These are phyloP conservation scores for Alternaria gansuensis DNA, from an alignment of 2,329 filamentous ascomycete genomes.

Conservation along the genomic window DNA sequence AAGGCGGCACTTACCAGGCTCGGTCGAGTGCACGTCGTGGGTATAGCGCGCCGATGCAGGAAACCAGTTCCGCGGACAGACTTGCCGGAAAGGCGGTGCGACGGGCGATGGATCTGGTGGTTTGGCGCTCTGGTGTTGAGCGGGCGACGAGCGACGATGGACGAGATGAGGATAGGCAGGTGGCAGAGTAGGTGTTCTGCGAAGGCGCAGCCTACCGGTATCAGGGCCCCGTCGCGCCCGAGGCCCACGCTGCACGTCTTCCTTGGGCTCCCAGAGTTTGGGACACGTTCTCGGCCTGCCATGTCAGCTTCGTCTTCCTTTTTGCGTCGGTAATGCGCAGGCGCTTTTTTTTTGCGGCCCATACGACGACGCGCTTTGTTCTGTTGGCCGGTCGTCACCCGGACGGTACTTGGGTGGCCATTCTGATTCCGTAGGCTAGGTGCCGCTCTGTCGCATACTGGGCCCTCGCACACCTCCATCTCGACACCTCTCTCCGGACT, in stretches of 20 bases:
- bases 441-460: conserved; percentile 14
- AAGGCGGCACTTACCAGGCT: conserved; percentile 31
- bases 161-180: conserved; percentile 6
- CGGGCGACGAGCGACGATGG: conserved; percentile 1
- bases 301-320: conserved; percentile 18
- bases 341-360: conserved; percentile 12
- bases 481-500: conserved; percentile 5
- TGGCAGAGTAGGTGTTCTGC: conserved; percentile 20
- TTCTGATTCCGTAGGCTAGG: conserved; percentile 32
- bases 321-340: conserved; percentile 11
- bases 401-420: conserved; percentile 23
- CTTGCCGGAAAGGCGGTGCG: conserved; percentile 10
- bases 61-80: conserved; percentile 9
- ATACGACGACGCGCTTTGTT: conserved; percentile 8
- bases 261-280: conserved; percentile 13
- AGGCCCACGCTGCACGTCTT: conserved; percentile 13
- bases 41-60: conserved; percentile 31
- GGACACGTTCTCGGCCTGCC: conserved; percentile 14
- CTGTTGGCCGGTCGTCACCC: background rate
- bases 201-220: conserved; percentile 26
- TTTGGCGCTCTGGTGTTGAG: conserved; percentile 27
- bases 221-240: conserved; percentile 23
- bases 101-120: conserved; percentile 19
- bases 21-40: conserved; percentile 23
- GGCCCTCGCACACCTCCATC: background rate